phyloP scores from a whole-genome alignment of 768 basidiomycete species.

The Russula foetens region DNA sequence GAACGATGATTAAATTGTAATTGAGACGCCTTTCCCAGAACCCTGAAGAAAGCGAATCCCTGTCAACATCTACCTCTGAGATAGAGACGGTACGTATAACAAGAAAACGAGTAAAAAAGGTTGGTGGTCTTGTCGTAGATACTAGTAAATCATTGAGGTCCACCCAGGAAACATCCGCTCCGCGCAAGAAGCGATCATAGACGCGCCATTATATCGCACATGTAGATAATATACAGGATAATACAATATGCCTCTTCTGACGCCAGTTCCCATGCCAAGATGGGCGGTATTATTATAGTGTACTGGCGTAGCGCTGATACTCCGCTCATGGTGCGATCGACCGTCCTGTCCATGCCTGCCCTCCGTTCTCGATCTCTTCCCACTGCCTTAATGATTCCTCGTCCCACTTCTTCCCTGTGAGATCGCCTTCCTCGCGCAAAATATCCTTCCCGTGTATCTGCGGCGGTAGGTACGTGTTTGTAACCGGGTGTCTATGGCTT shows the following conservation, averaged over 20 bases:
- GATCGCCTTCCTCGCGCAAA: slow-evolving; percentile 31
- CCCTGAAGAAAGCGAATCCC: slow-evolving; percentile 21
- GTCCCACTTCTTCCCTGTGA: slow-evolving; percentile 38
- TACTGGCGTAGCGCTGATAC: neutral
- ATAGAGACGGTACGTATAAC: slow-evolving; percentile 12
- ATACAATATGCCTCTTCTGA: neutral
- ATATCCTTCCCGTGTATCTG: slow-evolving; percentile 34
- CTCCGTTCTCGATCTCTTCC: slow-evolving; percentile 38
- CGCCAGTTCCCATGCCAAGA: neutral
- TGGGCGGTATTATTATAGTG: neutral
- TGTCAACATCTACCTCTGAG: slow-evolving; percentile 22
- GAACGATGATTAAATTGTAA: neutral
- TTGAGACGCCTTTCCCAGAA: neutral
- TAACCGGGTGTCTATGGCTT: slow-evolving; percentile 39
- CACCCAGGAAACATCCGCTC: neutral
- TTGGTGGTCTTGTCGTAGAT: neutral
- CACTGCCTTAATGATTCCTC: slow-evolving; percentile 38
- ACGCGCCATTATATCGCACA: neutral
- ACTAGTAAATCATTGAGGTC: neutral
- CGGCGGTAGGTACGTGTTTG: slow-evolving; percentile 43
- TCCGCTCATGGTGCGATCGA: neutral
- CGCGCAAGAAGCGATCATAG: slow-evolving; percentile 8
- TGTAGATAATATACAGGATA: neutral
- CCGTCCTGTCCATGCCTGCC: slow-evolving; percentile 31
- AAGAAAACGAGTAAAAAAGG: slow-evolving; percentile 20